These are phyloP conservation scores for Patellifolia procumbens DNA, from an alignment of 179 eudicot genomes.

Conservation along the genomic window DNA sequence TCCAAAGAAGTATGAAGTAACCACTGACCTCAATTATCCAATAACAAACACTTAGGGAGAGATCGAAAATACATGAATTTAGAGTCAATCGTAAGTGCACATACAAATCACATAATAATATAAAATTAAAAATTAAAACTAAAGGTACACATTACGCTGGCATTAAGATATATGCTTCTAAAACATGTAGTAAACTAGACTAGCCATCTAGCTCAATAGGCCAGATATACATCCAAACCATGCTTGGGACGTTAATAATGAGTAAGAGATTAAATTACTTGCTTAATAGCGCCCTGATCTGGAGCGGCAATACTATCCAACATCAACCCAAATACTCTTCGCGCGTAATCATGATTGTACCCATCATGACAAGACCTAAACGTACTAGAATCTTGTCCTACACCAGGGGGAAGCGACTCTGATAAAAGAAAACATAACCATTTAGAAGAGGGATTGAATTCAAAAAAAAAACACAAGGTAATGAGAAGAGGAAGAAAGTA, in stretches of 20 bases:
- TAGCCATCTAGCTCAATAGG: conserved; percentile 14
- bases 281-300: conserved; percentile 49
- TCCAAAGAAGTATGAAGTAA: no score
- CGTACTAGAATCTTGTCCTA: conserved; percentile 47
- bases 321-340: conserved; percentile 61
- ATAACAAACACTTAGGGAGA: no score
- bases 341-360: conserved; percentile 51
- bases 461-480: no score
- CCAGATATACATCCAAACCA: conserved; percentile 16
- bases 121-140: no score
- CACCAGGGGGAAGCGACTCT: conserved; percentile 49
- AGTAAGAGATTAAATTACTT: conserved; percentile 25
- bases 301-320: conserved; percentile 53
- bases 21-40: no score
- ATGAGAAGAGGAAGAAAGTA: no score
- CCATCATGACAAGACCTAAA: conserved; percentile 59
- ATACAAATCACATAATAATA: no score
- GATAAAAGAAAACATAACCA: conserved; percentile 20
- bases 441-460: no score
- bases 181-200: conserved; percentile 23
- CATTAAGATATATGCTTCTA: conserved; percentile 6
- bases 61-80: no score
- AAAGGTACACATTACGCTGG: conserved; percentile 13
- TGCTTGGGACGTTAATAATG: conserved; percentile 18
- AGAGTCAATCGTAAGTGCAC: no score